Evolutionary conservation across 768 basidiomycete species (phyloP).

Genomic region (Trametes cinnabarina): DNA sequence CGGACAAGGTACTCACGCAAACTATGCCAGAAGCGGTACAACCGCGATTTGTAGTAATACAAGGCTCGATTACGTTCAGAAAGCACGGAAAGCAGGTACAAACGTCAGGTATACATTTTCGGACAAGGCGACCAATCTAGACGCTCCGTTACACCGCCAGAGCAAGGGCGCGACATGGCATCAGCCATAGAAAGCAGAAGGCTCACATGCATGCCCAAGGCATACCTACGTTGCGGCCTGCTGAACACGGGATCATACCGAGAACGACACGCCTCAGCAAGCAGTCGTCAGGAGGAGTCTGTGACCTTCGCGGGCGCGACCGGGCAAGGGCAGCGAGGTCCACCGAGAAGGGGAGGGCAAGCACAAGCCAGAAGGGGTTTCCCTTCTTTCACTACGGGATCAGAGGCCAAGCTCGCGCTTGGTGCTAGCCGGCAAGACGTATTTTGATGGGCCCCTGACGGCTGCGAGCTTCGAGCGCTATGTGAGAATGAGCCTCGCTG

Average conservation of each 20-base stretch:
- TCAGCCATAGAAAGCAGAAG: not conserved
- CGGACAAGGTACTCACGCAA: not conserved
- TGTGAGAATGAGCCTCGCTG: not conserved
- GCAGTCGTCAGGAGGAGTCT: slow-evolving; percentile 10
- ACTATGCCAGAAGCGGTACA: not conserved
- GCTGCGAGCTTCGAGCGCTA: slow-evolving; percentile 69
- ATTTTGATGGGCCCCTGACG: slow-evolving; percentile 72
- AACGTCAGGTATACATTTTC: not conserved
- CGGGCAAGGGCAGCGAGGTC: not conserved
- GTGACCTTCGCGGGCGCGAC: slow-evolving; percentile 1
- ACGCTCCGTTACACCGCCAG: not conserved
- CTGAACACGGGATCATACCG: slow-evolving; percentile 14
- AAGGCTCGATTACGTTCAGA: slow-evolving; percentile 1
- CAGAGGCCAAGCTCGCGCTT: not conserved
- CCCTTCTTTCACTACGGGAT: slow-evolving; percentile 7
- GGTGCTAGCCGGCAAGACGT: slow-evolving; percentile 63
- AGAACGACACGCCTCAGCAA: slow-evolving; percentile 18
- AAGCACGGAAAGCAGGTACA: slow-evolving; percentile 2
- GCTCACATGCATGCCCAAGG: not conserved
- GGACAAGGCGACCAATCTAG: not conserved
- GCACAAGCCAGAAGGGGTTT: slow-evolving; percentile 15
- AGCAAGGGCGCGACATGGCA: not conserved
- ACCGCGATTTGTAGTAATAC: not conserved
- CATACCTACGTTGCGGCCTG: slow-evolving; percentile 12
- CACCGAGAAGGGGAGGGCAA: slow-evolving; percentile 9